These are phyloP conservation scores for Phanerodontia chrysosporium DNA, from an alignment of 768 basidiomycete genomes.

Conservation along the genomic window DNA sequence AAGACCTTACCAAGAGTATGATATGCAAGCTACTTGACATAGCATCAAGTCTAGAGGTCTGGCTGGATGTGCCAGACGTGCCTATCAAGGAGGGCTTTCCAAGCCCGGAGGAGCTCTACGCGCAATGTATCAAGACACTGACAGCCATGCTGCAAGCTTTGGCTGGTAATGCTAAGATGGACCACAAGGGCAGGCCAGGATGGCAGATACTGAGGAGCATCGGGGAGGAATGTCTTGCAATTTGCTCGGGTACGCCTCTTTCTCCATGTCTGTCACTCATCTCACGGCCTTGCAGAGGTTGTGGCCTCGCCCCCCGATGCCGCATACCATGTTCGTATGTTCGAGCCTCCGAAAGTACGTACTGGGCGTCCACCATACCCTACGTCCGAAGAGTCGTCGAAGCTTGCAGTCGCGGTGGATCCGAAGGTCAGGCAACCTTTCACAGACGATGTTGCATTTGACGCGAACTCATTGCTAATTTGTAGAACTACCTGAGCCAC, in stretches of 20 bases:
- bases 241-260: neutral
- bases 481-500: neutral
- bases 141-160: neutral
- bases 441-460: neutral
- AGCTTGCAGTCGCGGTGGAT: neutral
- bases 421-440: neutral
- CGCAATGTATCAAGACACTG: neutral
- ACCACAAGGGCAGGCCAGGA: constrained; percentile 1
- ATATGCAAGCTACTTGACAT: neutral
- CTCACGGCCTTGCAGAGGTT: neutral
- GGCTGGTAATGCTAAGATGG: neutral
- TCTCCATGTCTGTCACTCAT: neutral
- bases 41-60: neutral
- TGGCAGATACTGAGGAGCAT: neutral
- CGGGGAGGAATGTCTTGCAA: neutral
- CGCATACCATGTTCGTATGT: neutral
- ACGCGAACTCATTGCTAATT: neutral
- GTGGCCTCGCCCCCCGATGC: neutral
- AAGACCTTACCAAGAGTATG: neutral
- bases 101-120: neutral
- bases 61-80: neutral
- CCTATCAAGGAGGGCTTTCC: neutral
- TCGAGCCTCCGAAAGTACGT: neutral
- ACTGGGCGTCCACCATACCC: neutral
- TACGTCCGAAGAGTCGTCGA: neutral